phyloP scores from a whole-genome alignment of 805 yeast genomes.

The Barnettozyma botsteinii region DNA sequence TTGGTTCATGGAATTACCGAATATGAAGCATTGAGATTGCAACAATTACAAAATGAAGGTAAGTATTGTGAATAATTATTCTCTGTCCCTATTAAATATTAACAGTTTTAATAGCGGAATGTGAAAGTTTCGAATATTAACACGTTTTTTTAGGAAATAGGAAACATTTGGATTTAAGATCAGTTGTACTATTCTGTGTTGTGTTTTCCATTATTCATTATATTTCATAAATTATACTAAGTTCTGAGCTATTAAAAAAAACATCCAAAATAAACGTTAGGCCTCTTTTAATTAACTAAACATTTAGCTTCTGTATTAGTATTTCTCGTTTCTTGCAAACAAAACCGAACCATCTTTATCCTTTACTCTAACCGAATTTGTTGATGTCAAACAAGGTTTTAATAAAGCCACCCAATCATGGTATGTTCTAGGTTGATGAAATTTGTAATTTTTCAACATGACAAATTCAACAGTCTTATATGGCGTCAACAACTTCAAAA shows the following conservation, averaged over 20 bases:
- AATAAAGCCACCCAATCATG: slow-evolving; percentile 34
- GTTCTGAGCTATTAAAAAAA: too few relatives aligned
- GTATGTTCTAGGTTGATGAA: slow-evolving; percentile 33
- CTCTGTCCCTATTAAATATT: slow-evolving; percentile 5
- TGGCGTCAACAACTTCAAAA: slow-evolving; percentile 27
- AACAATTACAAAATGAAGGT: slow-evolving; percentile 20
- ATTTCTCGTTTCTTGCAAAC: slow-evolving; percentile 26
- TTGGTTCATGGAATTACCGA: slow-evolving; percentile 21
- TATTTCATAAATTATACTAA: too few relatives aligned
- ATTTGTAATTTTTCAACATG: slow-evolving; percentile 31
- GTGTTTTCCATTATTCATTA: neutral
- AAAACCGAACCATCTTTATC: slow-evolving; percentile 38
- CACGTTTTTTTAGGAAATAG: slow-evolving; percentile 1
- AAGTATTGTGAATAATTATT: too few relatives aligned
- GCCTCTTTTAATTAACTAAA: too few relatives aligned
- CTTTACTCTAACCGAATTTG: slow-evolving; percentile 31
- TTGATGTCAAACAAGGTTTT: slow-evolving; percentile 29
- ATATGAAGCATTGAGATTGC: slow-evolving; percentile 22
- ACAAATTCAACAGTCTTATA: slow-evolving; percentile 32
- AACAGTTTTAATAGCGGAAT: slow-evolving; percentile 5
- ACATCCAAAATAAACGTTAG: too few relatives aligned
- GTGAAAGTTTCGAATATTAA: slow-evolving; percentile 1
- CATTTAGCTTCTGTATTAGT: neutral
- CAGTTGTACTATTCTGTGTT: neutral
- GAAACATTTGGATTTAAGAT: neutral